These are phyloP conservation scores for Dryas integrifolia DNA, from an alignment of 331 rosid species.

Conservation along the genomic window DNA sequence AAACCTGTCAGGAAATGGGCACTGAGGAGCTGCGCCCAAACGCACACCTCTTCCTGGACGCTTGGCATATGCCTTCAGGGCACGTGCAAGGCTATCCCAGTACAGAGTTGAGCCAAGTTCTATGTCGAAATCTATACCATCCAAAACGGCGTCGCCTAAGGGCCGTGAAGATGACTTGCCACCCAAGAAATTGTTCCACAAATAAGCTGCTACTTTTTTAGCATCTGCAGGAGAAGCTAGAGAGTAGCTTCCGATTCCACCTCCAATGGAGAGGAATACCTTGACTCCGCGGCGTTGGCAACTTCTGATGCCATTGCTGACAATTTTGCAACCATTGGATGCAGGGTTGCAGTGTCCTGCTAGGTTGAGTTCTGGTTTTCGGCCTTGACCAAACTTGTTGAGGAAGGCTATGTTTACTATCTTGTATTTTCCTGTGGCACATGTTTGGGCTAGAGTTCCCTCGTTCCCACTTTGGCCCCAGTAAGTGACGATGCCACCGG, in stretches of 20 bases:
- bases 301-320: slow-evolving; percentile 22
- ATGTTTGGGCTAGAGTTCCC: slow-evolving; percentile 35
- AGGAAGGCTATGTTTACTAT: slow-evolving; percentile 36
- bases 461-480: slow-evolving; percentile 45
- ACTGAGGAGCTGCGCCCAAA: slow-evolving; percentile 73
- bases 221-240: slow-evolving; percentile 51
- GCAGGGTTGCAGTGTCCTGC: slow-evolving; percentile 31
- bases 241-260: slow-evolving; percentile 56
- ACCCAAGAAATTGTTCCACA: slow-evolving; percentile 72
- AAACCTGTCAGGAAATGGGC: slow-evolving; percentile 68
- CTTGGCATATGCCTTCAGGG: slow-evolving; percentile 30
- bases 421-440: slow-evolving; percentile 37
- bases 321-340: slow-evolving; percentile 12
- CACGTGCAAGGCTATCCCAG: slow-evolving; percentile 52
- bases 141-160: slow-evolving; percentile 17
- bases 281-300: slow-evolving; percentile 36
- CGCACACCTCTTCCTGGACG: slow-evolving; percentile 27
- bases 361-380: slow-evolving; percentile 31
- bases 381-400: slow-evolving; percentile 32
- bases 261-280: slow-evolving; percentile 51
- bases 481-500: slow-evolving; percentile 34
- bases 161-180: slow-evolving; percentile 34
- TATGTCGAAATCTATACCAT: slow-evolving; percentile 31
- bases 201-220: slow-evolving; percentile 37
- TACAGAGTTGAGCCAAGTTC: slow-evolving; percentile 48